phyloP scores from a whole-genome alignment of 2,329 filamentous ascomycete species.

The Exophiala xenobiotica region DNA sequence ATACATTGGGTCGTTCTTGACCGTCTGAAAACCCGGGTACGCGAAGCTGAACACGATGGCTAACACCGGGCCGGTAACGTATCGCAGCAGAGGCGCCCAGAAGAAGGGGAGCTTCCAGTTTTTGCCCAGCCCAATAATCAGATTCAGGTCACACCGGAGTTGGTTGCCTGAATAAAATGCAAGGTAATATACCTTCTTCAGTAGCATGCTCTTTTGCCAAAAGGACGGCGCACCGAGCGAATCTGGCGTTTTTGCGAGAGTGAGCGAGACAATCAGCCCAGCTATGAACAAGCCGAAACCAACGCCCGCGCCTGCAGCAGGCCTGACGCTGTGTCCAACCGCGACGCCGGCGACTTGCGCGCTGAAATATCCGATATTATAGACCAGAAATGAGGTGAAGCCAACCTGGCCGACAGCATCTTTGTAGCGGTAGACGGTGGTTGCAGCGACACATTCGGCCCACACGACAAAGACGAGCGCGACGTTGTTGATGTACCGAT shows the following conservation, averaged over 20 bases:
- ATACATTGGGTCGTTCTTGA: constrained; percentile 52
- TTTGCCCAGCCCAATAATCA: constrained; percentile 53
- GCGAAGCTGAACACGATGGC: constrained; percentile 55
- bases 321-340: constrained; percentile 48
- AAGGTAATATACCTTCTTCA: background rate
- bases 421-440: constrained; percentile 49
- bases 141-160: constrained; percentile 56
- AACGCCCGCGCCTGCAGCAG: constrained; percentile 49
- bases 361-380: constrained; percentile 56
- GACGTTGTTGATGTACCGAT: constrained; percentile 56
- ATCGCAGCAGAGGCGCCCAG: constrained; percentile 53
- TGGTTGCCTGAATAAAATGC: constrained; percentile 48
- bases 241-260: constrained; percentile 46
- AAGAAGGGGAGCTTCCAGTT: constrained; percentile 59
- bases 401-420: constrained; percentile 55
- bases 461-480: constrained; percentile 57
- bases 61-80: constrained; percentile 51
- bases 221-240: background rate
- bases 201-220: background rate
- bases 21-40: constrained; percentile 50
- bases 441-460: constrained; percentile 52
- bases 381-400: constrained; percentile 46
- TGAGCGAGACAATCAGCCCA: constrained; percentile 41
- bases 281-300: constrained; percentile 55
- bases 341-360: constrained; percentile 54